Evolutionary conservation across 495 filamentous ascomycete genomes (phyloP).

Genomic region (Hypoxylon lienhwacheense): DNA sequence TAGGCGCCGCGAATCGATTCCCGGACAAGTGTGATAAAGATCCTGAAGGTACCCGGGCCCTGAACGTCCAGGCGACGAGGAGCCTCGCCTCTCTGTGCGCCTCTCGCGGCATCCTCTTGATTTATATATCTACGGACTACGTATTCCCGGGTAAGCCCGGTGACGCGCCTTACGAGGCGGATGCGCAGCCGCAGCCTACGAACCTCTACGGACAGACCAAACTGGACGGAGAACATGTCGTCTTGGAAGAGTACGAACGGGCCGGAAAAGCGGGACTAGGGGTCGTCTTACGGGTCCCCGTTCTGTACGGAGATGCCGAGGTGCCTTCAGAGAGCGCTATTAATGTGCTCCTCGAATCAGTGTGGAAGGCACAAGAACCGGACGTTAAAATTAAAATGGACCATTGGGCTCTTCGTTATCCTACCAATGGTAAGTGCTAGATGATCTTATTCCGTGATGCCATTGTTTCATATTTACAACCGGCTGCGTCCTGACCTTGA

Average conservation of each 20-base stretch:
- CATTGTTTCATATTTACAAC: too few relatives aligned
- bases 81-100: slow-evolving; percentile 68
- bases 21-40: slow-evolving; percentile 82
- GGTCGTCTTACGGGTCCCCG: slow-evolving; percentile 80
- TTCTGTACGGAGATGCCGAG: slow-evolving; percentile 74
- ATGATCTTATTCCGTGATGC: too few relatives aligned
- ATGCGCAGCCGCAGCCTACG: slow-evolving; percentile 65
- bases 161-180: slow-evolving; percentile 80
- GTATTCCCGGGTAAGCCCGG: slow-evolving; percentile 81
- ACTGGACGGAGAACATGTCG: slow-evolving; percentile 76
- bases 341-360: slow-evolving; percentile 73
- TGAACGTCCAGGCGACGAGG: slow-evolving; percentile 75
- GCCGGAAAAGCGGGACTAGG: slow-evolving; percentile 56
- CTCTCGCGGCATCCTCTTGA: slow-evolving; percentile 63
- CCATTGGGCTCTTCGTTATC: slow-evolving; percentile 83
- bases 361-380: slow-evolving; percentile 66
- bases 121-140: slow-evolving; percentile 97
- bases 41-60: slow-evolving; percentile 68
- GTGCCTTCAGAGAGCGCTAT: slow-evolving; percentile 76
- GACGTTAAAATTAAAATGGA: slow-evolving; percentile 74
- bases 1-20: slow-evolving; percentile 88
- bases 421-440: slow-evolving; percentile 58
- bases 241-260: slow-evolving; percentile 60
- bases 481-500: too few relatives aligned
- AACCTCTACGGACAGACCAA: slow-evolving; percentile 91